These are phyloP conservation scores for Lathyrus oleraceus DNA, from an alignment of 306 rosid species.

Conservation along the genomic window DNA sequence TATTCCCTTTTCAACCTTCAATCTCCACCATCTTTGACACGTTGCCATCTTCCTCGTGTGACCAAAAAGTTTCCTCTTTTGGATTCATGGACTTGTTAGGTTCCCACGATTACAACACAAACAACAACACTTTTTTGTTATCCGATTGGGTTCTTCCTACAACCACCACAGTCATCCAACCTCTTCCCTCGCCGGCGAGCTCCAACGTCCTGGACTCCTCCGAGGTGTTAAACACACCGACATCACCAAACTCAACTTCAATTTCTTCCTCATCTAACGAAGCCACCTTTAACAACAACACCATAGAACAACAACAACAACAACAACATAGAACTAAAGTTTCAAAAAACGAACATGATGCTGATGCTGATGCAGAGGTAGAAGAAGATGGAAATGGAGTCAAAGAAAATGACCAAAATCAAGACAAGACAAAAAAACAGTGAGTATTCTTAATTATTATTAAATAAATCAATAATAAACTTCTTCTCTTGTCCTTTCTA, in stretches of 20 bases:
- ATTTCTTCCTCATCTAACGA: slow-evolving; percentile 74
- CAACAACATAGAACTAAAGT: slow-evolving; percentile 20
- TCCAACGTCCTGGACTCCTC: slow-evolving; percentile 54
- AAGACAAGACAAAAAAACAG: slow-evolving; percentile 64
- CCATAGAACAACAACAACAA: slow-evolving; percentile 11
- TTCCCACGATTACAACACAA: slow-evolving; percentile 31
- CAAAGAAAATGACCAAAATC: slow-evolving; percentile 39
- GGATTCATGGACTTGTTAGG: slow-evolving; percentile 58
- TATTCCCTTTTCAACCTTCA: slow-evolving; percentile 25
- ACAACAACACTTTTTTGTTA: slow-evolving; percentile 34
- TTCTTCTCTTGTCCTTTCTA: background rate
- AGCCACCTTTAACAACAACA: slow-evolving; percentile 16
- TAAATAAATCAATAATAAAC: background rate
- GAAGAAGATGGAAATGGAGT: slow-evolving; percentile 27
- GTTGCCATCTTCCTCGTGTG: slow-evolving; percentile 37
- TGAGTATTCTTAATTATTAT: slow-evolving; percentile 39
- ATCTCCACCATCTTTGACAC: slow-evolving; percentile 52
- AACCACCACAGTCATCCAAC: slow-evolving; percentile 1
- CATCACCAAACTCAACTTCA: slow-evolving; percentile 68
- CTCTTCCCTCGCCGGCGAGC: slow-evolving; percentile 40
- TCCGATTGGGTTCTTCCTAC: slow-evolving; percentile 42
- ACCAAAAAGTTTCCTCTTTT: slow-evolving; percentile 33
- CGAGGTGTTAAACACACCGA: slow-evolving; percentile 60
- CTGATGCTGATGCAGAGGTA: slow-evolving; percentile 19
- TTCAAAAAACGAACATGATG: background rate